These are phyloP conservation scores for Inosperma sp. DNA, from an alignment of 768 basidiomycete genomes.

Conservation along the genomic window DNA sequence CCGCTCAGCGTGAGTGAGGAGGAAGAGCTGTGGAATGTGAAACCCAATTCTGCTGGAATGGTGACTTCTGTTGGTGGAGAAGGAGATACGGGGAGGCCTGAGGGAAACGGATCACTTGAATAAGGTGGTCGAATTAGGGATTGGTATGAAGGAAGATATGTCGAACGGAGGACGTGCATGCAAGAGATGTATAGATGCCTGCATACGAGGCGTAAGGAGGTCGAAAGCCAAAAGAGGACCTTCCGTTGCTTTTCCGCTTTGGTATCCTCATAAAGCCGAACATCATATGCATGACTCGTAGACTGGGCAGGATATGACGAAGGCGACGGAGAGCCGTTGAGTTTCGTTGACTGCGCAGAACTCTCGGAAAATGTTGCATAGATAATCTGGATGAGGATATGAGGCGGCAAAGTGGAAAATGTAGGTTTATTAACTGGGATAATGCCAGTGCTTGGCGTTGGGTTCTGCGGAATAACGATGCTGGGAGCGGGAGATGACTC, in stretches of 20 bases:
- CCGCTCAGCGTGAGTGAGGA: conserved; percentile 19
- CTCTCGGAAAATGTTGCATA: conserved; percentile 51
- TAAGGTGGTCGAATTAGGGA: conserved; percentile 63
- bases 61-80: neutral
- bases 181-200: conserved; percentile 68
- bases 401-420: conserved; percentile 15
- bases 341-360: neutral
- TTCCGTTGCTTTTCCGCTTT: conserved; percentile 53
- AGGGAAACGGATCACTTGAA: conserved; percentile 74
- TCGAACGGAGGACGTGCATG: conserved; percentile 78
- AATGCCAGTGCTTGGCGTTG: conserved; percentile 17
- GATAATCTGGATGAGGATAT: conserved; percentile 65
- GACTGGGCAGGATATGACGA: neutral
- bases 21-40: conserved; percentile 20
- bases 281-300: neutral
- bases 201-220: conserved; percentile 59
- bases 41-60: conserved; percentile 18
- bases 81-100: conserved; percentile 19
- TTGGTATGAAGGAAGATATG: conserved; percentile 64
- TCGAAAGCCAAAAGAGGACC: conserved; percentile 68
- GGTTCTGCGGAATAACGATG: neutral
- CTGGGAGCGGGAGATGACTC: neutral
- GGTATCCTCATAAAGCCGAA: conserved; percentile 21
- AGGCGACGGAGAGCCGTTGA: neutral
- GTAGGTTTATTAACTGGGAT: conserved; percentile 5